A percentile compares a stretch with the other conserved stretches of the same genome.
Conservation (phyloP, 2,329 filamentous ascomycete species). For the Sporothrix brunneoviolacea region DNA sequence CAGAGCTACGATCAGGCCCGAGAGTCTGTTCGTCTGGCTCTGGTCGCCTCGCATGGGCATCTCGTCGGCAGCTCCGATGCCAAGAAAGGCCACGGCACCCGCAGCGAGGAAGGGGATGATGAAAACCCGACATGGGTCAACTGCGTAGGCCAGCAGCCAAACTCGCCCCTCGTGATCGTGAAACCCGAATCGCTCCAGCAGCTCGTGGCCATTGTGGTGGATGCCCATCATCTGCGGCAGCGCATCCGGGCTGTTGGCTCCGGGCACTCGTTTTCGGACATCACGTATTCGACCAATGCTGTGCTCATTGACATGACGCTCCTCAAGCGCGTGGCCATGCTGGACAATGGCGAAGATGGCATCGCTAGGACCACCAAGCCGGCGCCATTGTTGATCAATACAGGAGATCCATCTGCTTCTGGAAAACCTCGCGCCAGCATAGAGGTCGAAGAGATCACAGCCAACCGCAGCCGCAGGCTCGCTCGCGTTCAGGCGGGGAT, state of each 20-base stretch:
- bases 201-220: conserved; percentile 19
- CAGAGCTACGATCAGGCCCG: conserved; percentile 13
- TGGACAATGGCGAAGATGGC: conserved; percentile 18
- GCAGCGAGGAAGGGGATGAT: not conserved
- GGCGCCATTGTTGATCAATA: too few relatives aligned
- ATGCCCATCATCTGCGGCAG: conserved; percentile 16
- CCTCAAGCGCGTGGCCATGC: conserved; percentile 17
- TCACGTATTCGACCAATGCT: conserved; percentile 18
- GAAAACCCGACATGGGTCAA: conserved; percentile 17
- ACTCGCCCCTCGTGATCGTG: conserved; percentile 17
- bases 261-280: conserved; percentile 24
- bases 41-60: conserved; percentile 8
- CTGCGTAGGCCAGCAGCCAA: conserved; percentile 21
- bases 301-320: conserved; percentile 19
- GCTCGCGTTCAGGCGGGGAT: conserved; percentile 22
- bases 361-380: conserved; percentile 12
- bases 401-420: too few relatives aligned
- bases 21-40: conserved; percentile 9
- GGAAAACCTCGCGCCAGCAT: too few relatives aligned
- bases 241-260: conserved; percentile 23
- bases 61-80: not conserved
- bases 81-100: not conserved
- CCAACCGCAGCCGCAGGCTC: conserved; percentile 15
- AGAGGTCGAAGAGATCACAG: too few relatives aligned
- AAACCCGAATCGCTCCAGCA: conserved; percentile 20